Conservation (phyloP, 257 asterid species). For the Solanum peruvianum region DNA sequence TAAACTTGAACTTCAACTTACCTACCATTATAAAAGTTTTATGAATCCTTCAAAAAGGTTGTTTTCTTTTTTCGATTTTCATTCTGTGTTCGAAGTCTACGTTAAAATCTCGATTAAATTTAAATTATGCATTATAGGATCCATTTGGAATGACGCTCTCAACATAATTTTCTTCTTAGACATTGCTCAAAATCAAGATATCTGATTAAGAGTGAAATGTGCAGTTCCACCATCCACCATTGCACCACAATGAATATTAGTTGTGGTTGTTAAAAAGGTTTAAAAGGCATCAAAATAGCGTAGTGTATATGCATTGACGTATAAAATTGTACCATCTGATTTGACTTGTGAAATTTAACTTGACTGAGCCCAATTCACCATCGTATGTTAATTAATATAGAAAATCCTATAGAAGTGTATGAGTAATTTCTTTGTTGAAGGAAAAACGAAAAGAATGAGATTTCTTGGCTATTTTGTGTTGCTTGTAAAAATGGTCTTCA, state of each 20-base stretch:
- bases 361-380: background rate
- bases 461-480: background rate
- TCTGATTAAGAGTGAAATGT: too few species aligned
- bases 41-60: background rate
- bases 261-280: background rate
- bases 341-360: background rate
- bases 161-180: background rate
- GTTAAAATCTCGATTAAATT: too few species aligned
- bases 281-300: background rate
- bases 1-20: background rate
- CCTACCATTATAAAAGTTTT: background rate
- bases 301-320: background rate
- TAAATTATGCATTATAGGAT: fast-evolving
- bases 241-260: background rate
- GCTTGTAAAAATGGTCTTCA: too few species aligned
- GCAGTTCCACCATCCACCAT: background rate
- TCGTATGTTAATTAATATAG: background rate
- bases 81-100: background rate
- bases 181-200: background rate
- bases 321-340: background rate
- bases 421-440: background rate
- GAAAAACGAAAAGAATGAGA: background rate
- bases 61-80: too few species aligned
- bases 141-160: background rate
- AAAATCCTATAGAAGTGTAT: background rate